phyloP scores from a whole-genome alignment of 2,329 filamentous ascomycete species.

The Fusarium sp. region DNA sequence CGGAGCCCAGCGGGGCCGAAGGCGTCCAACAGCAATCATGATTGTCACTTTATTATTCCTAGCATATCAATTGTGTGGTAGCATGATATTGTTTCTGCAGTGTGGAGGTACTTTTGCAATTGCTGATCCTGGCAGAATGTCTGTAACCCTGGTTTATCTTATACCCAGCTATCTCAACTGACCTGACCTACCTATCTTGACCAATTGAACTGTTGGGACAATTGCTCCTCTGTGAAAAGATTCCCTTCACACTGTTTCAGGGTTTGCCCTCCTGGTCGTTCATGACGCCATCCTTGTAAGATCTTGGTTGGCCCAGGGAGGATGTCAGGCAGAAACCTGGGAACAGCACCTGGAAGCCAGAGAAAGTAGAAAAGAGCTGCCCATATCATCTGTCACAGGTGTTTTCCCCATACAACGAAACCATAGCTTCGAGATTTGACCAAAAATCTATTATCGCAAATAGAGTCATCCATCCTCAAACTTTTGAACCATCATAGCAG shows the following conservation, averaged over 20 bases:
- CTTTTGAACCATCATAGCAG: not conserved
- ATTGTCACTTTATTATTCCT: not conserved
- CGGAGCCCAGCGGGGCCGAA: conserved; percentile 29
- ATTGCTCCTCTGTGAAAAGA: not conserved
- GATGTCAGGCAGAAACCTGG: not conserved
- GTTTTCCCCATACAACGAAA: not conserved
- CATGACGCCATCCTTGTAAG: not conserved
- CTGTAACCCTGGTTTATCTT: not conserved
- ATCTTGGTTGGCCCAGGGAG: not conserved
- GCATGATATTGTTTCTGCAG: not conserved
- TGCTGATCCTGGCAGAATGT: not conserved
- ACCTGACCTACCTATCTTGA: not conserved
- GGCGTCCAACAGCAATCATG: not conserved
- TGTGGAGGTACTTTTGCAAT: not conserved
- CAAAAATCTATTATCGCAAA: not conserved
- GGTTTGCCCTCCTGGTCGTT: not conserved
- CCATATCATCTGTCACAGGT: not conserved
- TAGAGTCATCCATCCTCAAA: not conserved
- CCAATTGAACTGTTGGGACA: not conserved
- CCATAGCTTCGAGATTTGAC: not conserved
- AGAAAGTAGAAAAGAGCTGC: not conserved
- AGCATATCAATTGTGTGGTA: not conserved
- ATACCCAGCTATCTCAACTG: not conserved
- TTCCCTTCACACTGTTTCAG: not conserved
- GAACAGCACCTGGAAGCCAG: not conserved